A percentile compares a stretch with the other conserved stretches of the same genome.
These are phyloP conservation scores for Mycena latifolia DNA, from an alignment of 768 basidiomycete genomes.

Conservation along the genomic window DNA sequence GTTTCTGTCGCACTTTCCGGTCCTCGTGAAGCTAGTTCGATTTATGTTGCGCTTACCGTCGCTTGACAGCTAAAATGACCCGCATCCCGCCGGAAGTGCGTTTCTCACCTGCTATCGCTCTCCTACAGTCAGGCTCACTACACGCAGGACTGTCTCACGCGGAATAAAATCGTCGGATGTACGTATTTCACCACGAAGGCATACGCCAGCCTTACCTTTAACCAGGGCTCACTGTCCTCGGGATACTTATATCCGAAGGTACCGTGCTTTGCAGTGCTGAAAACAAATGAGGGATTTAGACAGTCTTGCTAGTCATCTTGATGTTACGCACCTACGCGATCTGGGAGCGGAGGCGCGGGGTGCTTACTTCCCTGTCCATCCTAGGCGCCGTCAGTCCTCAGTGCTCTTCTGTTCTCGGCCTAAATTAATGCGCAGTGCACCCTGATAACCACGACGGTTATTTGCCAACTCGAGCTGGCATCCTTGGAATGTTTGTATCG, in stretches of 20 bases:
- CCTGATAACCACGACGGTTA: conserved; percentile 45
- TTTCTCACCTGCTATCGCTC: background rate
- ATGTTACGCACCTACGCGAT: conserved; percentile 58
- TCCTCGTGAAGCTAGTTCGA: background rate
- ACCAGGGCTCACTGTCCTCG: conserved; percentile 48
- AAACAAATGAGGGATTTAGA: background rate
- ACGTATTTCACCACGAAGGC: background rate
- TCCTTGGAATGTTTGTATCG: conserved; percentile 49
- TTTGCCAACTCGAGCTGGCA: conserved; percentile 48
- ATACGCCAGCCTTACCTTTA: no score
- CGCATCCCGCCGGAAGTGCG: conserved; percentile 21
- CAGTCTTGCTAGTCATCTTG: conserved; percentile 42
- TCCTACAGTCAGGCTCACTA: background rate
- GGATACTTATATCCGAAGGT: conserved; percentile 54
- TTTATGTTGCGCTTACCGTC: background rate
- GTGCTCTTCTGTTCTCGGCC: background rate
- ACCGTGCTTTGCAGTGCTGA: conserved; percentile 6
- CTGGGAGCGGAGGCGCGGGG: conserved; percentile 52
- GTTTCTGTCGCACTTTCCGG: conserved; percentile 31
- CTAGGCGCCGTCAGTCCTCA: conserved; percentile 38
- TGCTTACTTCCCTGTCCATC: conserved; percentile 47
- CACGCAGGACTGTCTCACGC: conserved; percentile 12
- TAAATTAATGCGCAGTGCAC: conserved; percentile 39
- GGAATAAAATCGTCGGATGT: conserved; percentile 17
- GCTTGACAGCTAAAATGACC: conserved; percentile 5